Base-by-base conservation (phyloP, 176 grass and related monocot genomes). In the Aegilops speltoides region DNA sequence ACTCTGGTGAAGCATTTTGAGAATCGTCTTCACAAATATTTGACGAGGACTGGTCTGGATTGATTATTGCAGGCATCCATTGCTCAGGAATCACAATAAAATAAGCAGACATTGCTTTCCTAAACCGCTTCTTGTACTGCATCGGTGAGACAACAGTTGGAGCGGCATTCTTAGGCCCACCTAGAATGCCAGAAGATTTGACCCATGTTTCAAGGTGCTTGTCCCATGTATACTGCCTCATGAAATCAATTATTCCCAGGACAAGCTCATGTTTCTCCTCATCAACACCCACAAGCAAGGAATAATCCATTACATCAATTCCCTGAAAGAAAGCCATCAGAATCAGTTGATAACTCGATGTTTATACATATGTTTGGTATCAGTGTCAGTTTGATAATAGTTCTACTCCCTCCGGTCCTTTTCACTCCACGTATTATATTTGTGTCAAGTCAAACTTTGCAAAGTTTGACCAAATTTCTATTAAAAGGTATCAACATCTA, bases 151-250 rank as follows among this genome's bases (percentile, higher is more conserved):
- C 80, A 36, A 98, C 97, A 20, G 97, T 98, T 37, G 97, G 97
- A 26, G 92, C 66, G 22, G 84, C 82, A 76, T 96, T 95, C 68
- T 91, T 96, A 10, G 90, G 86, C 4, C 97, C 94, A 19, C 97
- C 94, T 29, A 98, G 86, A 71, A 98, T 91, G 66, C 97, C 94
- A 71, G 92, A 79, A 36, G 97, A 91, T 84, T 98, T 98, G 41
- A 95, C 94, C 97, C 97, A 98, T 68, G 97, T 98, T 82, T 98
- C 97, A 2, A 98, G 92, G 80, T 98, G 97, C 88, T 98, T 98
- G 90, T 98, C 96, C 96, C 96, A 98, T 86, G 96, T 98, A 52
- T 98, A 98, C 84, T 98, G 96, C 80, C 96, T 92, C 97, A 98
- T 96, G 70, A 98, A 98, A 91, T 98, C 97, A 57, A 98, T 98